phyloP scores from a whole-genome alignment of 2,329 filamentous ascomycete species.

The Fusarium tjaetaba region DNA sequence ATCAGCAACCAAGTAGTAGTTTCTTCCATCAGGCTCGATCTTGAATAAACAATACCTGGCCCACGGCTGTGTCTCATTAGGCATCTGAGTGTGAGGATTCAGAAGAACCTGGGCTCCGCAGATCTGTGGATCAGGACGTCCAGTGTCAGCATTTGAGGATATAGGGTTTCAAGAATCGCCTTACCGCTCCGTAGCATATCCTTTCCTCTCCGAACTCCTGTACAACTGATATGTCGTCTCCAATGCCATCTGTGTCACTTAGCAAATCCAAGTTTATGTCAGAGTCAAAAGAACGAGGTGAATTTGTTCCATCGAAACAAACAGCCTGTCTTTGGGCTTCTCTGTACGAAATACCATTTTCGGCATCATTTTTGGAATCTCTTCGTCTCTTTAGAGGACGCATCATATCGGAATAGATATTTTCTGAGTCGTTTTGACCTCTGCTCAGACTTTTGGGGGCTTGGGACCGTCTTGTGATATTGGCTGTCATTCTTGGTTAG shows the following conservation, averaged over 20 bases:
- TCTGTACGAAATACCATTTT: background rate
- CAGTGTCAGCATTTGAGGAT: fast-evolving
- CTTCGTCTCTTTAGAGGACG: background rate
- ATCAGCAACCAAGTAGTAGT: fast-evolving
- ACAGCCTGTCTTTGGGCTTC: background rate
- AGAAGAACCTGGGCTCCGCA: background rate
- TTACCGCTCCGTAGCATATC: background rate
- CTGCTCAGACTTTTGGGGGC: fast-evolving
- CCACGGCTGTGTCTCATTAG: background rate
- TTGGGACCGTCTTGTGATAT: background rate
- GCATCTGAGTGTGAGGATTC: fast-evolving
- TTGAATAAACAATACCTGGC: background rate
- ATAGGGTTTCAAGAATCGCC: fast-evolving
- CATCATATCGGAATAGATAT: background rate
- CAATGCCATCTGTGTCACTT: fast-evolving
- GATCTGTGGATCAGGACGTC: background rate
- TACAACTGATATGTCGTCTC: fast-evolving
- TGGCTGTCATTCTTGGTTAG: fast-evolving
- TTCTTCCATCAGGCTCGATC: fast-evolving
- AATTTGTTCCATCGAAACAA: fast-evolving
- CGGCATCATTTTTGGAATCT: fast-evolving
- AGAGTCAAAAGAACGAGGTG: fast-evolving
- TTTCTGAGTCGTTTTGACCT: fast-evolving
- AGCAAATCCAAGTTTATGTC: background rate
- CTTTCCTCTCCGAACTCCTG: background rate